Evolutionary conservation across 1,139 yeast genomes (phyloP).

Genomic region (Blastobotrys niveus): DNA sequence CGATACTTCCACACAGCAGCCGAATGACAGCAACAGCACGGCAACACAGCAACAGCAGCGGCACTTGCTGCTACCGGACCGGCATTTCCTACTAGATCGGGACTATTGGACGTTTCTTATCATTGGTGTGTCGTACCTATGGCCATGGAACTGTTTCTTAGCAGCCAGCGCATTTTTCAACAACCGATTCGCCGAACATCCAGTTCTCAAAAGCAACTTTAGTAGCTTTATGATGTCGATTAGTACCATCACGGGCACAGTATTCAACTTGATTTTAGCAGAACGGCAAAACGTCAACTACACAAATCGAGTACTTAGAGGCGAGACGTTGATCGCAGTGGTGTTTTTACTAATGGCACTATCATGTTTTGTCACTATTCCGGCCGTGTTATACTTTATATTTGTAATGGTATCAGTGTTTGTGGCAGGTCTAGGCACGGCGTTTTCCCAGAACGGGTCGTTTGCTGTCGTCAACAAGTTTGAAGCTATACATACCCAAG

Average conservation of each 20-base stretch:
- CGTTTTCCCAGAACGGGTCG: constrained; percentile 77
- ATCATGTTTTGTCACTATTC: constrained; percentile 35
- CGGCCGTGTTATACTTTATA: constrained; percentile 41
- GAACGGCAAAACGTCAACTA: constrained; percentile 57
- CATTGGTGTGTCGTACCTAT: constrained; percentile 57
- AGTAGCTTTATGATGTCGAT: constrained; percentile 87
- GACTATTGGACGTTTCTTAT: constrained; percentile 58
- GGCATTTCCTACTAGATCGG: too few species aligned
- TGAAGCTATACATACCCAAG: constrained; percentile 77
- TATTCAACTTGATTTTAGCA: constrained; percentile 59
- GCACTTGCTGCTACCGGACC: too few species aligned
- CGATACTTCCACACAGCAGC: too few species aligned
- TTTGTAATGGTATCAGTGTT: constrained; percentile 38
- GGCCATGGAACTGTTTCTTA: constrained; percentile 97
- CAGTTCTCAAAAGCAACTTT: constrained; percentile 53
- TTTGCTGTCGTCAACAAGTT: constrained; percentile 80
- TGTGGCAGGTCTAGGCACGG: constrained; percentile 50
- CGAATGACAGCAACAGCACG: too few species aligned
- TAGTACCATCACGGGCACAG: constrained; percentile 65
- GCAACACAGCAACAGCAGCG: neutral
- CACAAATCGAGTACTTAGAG: constrained; percentile 50
- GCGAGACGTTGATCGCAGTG: constrained; percentile 51
- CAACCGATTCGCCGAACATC: constrained; percentile 51
- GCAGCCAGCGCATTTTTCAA: constrained; percentile 82
- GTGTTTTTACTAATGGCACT: constrained; percentile 46